phyloP scores from a whole-genome alignment of 2,329 filamentous ascomycete species.

The Talaromyces pinophilus region DNA sequence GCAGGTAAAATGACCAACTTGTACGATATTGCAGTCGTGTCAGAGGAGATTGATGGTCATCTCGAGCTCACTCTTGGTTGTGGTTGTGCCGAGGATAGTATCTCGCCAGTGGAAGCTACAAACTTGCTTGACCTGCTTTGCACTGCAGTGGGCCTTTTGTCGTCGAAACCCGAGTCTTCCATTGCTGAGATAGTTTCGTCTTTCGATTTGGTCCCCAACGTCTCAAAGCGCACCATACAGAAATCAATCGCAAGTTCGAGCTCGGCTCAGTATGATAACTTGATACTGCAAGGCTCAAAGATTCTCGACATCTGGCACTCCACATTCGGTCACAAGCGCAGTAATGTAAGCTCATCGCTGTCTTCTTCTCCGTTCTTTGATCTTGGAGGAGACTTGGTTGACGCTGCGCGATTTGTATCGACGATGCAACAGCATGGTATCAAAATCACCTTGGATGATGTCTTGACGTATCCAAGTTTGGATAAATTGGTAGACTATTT shows the following conservation, averaged over 20 bases:
- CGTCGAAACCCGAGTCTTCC: neutral
- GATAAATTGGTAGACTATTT: neutral
- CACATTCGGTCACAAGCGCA: neutral
- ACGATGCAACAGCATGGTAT: neutral
- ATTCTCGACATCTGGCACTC: neutral
- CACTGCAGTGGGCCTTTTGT: neutral
- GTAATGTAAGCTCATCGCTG: neutral
- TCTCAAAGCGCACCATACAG: no score
- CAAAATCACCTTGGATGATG: neutral
- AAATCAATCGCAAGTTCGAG: neutral
- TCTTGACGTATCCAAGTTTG: neutral
- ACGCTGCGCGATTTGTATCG: neutral
- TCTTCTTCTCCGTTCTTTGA: neutral
- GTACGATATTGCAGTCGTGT: neutral
- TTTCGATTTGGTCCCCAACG: neutral
- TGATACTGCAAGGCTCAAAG: neutral
- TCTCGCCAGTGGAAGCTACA: neutral
- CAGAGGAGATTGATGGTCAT: neutral
- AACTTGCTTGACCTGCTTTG: neutral
- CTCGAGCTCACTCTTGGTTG: neutral
- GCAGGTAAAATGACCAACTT: neutral
- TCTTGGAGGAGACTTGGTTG: neutral
- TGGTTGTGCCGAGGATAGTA: neutral
- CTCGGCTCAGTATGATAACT: neutral
- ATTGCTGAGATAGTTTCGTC: neutral